Evolutionary conservation across 177 flowering plant genomes (phyloP), one percentile per base, ranked within the genome.

Genomic region (Tripterygium wilfordii): DNA sequence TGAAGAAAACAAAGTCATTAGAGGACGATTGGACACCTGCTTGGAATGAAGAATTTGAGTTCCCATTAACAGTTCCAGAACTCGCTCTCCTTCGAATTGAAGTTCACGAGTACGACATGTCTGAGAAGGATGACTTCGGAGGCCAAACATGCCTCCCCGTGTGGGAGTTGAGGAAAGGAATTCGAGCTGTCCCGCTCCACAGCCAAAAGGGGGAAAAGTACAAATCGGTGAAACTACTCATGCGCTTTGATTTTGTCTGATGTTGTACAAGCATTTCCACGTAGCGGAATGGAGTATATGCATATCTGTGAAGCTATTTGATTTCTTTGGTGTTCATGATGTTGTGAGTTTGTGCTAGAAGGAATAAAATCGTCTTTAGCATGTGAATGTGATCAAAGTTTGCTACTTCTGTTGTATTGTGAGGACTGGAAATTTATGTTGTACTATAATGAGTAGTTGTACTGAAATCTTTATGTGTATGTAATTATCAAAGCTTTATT

Each of bases 131-230:
- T 25, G 45, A 42, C 18, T 42, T 42, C 10, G 45, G 45, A n/a
- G 45, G 45, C 16, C 45, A 42, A 25, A 42, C 45, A 42, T 42
- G 45, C 10, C 14, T 42, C 10, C 45, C 45, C n/a, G 45, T 42
- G 17, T 42, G 29, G 2, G 45, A 42, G 29, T 20, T 42, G 24
- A 42, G 45, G 14, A 28, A 8, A 5, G 45, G 45, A 3, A 23
- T 42, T 29, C 45, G 45, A 15, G 23, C 45, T 7, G 45, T 42
- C 10, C 45, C 45, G 7, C 45, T 42, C 10, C 45, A 42, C 18
- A 17, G 24, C 17, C 23, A 15, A 29, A 42, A 42, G 17, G 45
- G 45, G 5, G 45, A 42, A 29, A 42, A 42, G 9, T 29, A 23
- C 29, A 42, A 42, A 18, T 23, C 23, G 13, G 29, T 15, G 18